These are phyloP conservation scores for Crithidia thermophila DNA, from an alignment of 208 protist species.

Conservation along the genomic window DNA sequence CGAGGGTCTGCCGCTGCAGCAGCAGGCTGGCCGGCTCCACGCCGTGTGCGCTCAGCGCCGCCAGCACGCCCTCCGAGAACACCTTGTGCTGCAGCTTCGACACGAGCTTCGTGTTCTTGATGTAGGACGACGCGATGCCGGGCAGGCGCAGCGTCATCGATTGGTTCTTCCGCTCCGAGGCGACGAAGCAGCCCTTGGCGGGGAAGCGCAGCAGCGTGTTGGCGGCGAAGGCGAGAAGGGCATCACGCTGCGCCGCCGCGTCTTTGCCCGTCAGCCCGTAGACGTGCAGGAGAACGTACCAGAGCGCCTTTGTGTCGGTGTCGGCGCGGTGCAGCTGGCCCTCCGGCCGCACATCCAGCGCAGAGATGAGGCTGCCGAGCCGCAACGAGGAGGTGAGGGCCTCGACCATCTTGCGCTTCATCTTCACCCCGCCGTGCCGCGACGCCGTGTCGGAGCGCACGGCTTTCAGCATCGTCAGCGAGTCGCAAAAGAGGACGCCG, in stretches of 20 bases:
- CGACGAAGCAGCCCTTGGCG: slow-evolving; percentile 70
- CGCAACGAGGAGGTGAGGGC: slow-evolving; percentile 68
- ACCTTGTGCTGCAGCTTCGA: slow-evolving; percentile 40
- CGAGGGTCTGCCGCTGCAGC: slow-evolving; percentile 65
- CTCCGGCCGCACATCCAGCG: slow-evolving; percentile 59
- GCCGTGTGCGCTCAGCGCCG: slow-evolving; percentile 47
- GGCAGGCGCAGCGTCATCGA: slow-evolving; percentile 54
- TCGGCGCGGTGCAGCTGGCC: slow-evolving; percentile 83
- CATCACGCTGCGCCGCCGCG: slow-evolving; percentile 48
- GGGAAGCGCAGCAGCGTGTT: slow-evolving; percentile 62
- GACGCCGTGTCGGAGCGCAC: slow-evolving; percentile 8
- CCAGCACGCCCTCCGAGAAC: slow-evolving; percentile 54
- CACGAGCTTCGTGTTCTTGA: slow-evolving; percentile 41
- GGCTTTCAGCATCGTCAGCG: slow-evolving; percentile 51
- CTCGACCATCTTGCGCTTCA: slow-evolving; percentile 52
- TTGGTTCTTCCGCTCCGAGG: slow-evolving; percentile 40
- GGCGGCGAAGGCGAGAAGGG: slow-evolving; percentile 51
- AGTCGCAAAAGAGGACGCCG: slow-evolving; percentile 86
- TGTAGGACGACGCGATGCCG: slow-evolving; percentile 53
- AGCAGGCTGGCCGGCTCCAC: slow-evolving; percentile 61
- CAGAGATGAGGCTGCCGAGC: slow-evolving; percentile 64
- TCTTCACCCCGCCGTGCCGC: slow-evolving; percentile 3
- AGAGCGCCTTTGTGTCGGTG: slow-evolving; percentile 84
- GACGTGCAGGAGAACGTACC: slow-evolving; percentile 79
- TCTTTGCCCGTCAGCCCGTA: slow-evolving; percentile 42